phyloP scores from a whole-genome alignment of 2,329 filamentous ascomycete species.

The Myriosclerotinia duriaeana region DNA sequence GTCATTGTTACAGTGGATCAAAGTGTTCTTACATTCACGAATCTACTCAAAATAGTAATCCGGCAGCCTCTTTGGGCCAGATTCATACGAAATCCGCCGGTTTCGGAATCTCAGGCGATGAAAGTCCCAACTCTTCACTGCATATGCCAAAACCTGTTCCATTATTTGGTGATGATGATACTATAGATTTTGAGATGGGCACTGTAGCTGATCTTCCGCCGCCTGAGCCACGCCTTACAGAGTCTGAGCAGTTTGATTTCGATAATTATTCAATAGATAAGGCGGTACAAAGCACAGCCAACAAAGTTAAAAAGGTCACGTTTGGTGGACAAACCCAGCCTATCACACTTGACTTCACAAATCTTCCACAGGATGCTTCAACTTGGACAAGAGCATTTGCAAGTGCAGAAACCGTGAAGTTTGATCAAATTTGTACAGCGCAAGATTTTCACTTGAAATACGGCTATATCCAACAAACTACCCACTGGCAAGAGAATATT shows the following conservation, averaged over 20 bases:
- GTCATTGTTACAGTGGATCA: not conserved
- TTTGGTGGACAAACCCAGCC: not conserved
- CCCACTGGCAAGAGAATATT: conserved; percentile 29
- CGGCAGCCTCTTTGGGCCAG: not conserved
- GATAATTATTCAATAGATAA: not conserved
- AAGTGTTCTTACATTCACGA: not conserved
- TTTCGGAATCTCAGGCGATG: not conserved
- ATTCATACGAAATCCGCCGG: not conserved
- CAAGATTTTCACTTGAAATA: conserved; percentile 33
- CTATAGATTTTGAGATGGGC: not conserved
- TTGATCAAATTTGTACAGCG: conserved; percentile 34
- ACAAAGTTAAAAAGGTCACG: conserved; percentile 1
- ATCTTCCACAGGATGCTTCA: not conserved
- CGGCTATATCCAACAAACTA: conserved; percentile 12
- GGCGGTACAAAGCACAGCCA: not conserved
- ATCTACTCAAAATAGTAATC: not conserved
- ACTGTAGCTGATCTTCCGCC: not conserved
- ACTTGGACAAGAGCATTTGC: conserved; percentile 3
- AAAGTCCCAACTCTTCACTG: not conserved
- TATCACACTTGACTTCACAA: conserved; percentile 9
- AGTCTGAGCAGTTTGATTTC: not conserved
- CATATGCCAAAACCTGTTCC: not conserved
- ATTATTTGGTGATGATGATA: not conserved
- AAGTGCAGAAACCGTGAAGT: conserved; percentile 17
- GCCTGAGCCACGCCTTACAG: not conserved